Evolutionary conservation across 176 grass and related monocot genomes (phyloP).

Genomic region (Bolboschoenus planiculmis): DNA sequence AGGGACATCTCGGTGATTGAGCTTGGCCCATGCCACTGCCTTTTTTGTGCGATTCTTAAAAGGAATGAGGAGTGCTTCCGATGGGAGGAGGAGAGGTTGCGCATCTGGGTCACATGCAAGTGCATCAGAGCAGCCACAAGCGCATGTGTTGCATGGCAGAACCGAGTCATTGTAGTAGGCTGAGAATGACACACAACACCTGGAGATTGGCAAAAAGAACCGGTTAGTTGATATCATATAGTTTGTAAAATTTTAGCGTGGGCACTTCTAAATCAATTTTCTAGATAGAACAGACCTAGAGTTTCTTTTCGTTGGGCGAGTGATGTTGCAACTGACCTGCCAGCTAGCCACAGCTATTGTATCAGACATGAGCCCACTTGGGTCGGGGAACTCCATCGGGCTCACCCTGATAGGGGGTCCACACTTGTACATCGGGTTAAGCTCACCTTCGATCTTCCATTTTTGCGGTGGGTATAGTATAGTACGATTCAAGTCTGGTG

Average conservation of each 20-base stretch:
- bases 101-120: conserved; percentile 41
- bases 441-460: conserved; percentile 68
- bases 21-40: conserved; percentile 62
- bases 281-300: conserved; percentile 1
- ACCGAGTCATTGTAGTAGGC: conserved; percentile 82
- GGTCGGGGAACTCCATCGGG: conserved; percentile 67
- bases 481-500: conserved; percentile 90
- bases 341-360: conserved; percentile 64
- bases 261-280: background rate
- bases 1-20: conserved; percentile 52
- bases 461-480: conserved; percentile 68
- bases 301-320: conserved; percentile 41
- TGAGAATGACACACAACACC: conserved; percentile 90
- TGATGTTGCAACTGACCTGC: conserved; percentile 85
- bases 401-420: conserved; percentile 56
- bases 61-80: conserved; percentile 64
- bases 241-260: background rate
- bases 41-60: conserved; percentile 68
- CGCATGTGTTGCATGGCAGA: conserved; percentile 71
- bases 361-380: conserved; percentile 54
- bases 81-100: conserved; percentile 43
- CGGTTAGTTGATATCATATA: background rate
- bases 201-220: background rate
- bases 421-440: conserved; percentile 68
- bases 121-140: conserved; percentile 59